A percentile compares a stretch with the other conserved stretches of the same genome.
Conservation (phyloP, 768 basidiomycete genomes). For the Melanogaster broomeanus region DNA sequence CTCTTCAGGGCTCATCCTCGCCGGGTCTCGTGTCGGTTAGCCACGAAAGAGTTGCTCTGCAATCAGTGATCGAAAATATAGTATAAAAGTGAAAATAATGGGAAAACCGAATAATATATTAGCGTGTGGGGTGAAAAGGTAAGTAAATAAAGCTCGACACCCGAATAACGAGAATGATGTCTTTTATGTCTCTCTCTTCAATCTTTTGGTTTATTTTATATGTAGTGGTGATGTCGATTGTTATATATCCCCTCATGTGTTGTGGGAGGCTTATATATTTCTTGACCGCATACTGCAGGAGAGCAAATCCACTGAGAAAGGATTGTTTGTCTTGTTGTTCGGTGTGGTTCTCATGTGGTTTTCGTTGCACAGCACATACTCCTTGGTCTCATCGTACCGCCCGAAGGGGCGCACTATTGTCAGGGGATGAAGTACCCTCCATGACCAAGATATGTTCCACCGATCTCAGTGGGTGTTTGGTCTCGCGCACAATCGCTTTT, state of each 20-base stretch:
- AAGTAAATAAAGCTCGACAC: slow-evolving; percentile 84
- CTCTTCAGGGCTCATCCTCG: slow-evolving; percentile 20
- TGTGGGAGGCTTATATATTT: slow-evolving; percentile 88
- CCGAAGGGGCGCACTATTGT: slow-evolving; percentile 75
- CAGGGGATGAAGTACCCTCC: slow-evolving; percentile 87
- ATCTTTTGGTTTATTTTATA: slow-evolving; percentile 84
- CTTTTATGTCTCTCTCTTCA: not conserved
- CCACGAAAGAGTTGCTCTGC: slow-evolving; percentile 80
- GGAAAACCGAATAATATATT: slow-evolving; percentile 81
- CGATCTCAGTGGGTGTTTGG: slow-evolving; percentile 73
- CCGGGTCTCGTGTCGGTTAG: slow-evolving; percentile 30
- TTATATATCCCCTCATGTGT: slow-evolving; percentile 96
- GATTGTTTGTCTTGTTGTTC: slow-evolving; percentile 78
- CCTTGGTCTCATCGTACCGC: not conserved
- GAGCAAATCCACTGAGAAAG: slow-evolving; percentile 93
- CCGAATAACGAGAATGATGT: slow-evolving; percentile 58
- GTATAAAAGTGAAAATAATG: slow-evolving; percentile 94
- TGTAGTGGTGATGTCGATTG: slow-evolving; percentile 94
- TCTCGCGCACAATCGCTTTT: not conserved
- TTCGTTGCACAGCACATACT: not conserved
- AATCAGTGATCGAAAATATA: too few species aligned
- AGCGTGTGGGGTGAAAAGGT: slow-evolving; percentile 97
- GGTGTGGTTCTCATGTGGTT: slow-evolving; percentile 75
- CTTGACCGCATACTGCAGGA: slow-evolving; percentile 83
- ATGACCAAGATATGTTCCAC: slow-evolving; percentile 92